These are phyloP conservation scores for Lactifluus pinguis DNA, from an alignment of 768 basidiomycete species.

Conservation along the genomic window DNA sequence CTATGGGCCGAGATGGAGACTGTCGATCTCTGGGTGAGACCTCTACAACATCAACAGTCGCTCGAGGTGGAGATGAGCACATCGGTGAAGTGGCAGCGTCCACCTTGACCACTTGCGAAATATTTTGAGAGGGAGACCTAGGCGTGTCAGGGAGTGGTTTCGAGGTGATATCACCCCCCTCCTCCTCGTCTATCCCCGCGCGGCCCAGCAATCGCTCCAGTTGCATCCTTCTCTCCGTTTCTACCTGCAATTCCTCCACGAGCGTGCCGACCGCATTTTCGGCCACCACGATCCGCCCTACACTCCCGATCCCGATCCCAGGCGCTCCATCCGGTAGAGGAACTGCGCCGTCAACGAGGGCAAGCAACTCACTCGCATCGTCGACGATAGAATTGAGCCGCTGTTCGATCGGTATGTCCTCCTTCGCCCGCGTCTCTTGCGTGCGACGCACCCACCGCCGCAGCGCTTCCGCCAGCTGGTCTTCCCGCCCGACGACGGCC, in stretches of 20 bases:
- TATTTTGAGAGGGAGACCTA: background rate
- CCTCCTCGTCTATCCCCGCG: slow-evolving; percentile 6
- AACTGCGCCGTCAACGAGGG: slow-evolving; percentile 24
- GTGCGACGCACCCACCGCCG: slow-evolving; percentile 47
- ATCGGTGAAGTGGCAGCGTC: slow-evolving; percentile 17
- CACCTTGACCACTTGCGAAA: slow-evolving; percentile 7
- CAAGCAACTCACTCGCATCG: slow-evolving; percentile 17
- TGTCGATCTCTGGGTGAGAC: background rate
- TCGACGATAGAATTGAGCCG: slow-evolving; percentile 7
- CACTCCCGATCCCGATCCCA: slow-evolving; percentile 32
- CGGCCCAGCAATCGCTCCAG: slow-evolving; percentile 30
- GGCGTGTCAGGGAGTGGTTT: background rate
- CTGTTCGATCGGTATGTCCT: background rate
- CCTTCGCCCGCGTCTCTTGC: slow-evolving; percentile 33
- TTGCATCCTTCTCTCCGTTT: slow-evolving; percentile 42
- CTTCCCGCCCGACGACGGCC: slow-evolving; percentile 54
- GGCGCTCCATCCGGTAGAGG: slow-evolving; percentile 22
- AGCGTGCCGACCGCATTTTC: slow-evolving; percentile 43
- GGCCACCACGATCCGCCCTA: slow-evolving; percentile 44
- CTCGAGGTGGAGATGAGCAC: background rate
- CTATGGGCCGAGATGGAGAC: background rate
- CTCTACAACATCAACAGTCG: background rate
- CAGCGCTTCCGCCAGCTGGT: slow-evolving; percentile 44
- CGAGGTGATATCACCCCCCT: slow-evolving; percentile 3
- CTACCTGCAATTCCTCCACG: slow-evolving; percentile 47